Evolutionary conservation across 768 basidiomycete genomes (phyloP), one percentile per base, ranked within the genome.

Genomic region (Trametes gibbosa): DNA sequence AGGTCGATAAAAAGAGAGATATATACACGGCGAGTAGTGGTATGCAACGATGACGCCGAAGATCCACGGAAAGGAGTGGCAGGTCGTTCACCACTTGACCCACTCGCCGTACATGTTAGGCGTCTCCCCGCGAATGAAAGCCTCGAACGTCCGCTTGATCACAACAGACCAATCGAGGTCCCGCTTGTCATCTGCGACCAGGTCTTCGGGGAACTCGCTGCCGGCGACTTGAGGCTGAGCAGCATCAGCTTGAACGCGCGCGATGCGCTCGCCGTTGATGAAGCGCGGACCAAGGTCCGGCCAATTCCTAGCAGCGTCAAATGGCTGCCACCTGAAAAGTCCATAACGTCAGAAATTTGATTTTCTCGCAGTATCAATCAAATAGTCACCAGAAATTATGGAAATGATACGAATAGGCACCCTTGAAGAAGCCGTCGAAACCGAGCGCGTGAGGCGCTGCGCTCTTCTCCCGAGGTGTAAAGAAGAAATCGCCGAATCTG

Each of bases 71-170:
- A 39, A 13, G 17, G 19, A 10, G 21, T 21, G 41, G 16, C 23
- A 9, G 23, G 16, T 47, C 19, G 19, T 34, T 68, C 50, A 79
- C 80, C 81, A 83, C 50, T 72, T 65, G 57, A 84, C 64, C 79
- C 80, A 83, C 75, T 98, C 95, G 32, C 95, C 95, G 68, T 98
- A 97, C 90, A 95, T 90, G 72, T 95, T 98, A 10, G 96, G 94
- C 62, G 81, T 76, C 75, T 99, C 96, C 16, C 89, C 92, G 42
- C 96, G 85, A 61, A 99, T 70, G 73, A 91, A 98, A 21, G 87
- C 81, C 75, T 99, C 97, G 69, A 97, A 98, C 42, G 92, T 94
- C 69, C 97, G 81, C 76, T 98, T 99, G 66, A 98, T 73, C 21
- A 98, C 95, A 13, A 94, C 90, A 24, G 90, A 84, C 97, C 97